Base-by-base conservation (phyloP, 805 yeast species). In the Yamadazyma scolyti region DNA sequence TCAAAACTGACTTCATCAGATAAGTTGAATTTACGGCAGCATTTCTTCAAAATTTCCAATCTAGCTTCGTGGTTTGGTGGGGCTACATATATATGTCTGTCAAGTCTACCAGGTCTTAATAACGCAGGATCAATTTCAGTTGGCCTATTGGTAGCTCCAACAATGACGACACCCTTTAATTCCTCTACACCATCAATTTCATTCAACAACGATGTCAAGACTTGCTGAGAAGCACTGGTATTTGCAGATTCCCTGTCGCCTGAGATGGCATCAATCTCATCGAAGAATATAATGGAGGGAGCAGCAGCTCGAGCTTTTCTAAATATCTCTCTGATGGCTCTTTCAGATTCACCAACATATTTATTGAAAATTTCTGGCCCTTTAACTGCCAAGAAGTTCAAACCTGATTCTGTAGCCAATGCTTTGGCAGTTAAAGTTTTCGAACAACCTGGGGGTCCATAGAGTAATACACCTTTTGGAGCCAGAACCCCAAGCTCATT, bases 361-460 rank as follows among this genome's bases (percentile, higher is more conserved):
- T 93, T 90, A 59, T 87, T 90, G 51, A 90, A 82, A 20, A 90
- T 76, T 56, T 90, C 98, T 0, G 98, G 98, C 1, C 98, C 98
- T 55, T 93, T 93, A 6, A 90, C 96, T 0, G 97, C 96, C 31
- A 90, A 56, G 55, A 90, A 90, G 48, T 90, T 90, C 29, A 90
- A 72, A 0, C 97, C 97, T 2, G 96, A 82, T 58, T 90, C 98
- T 0, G 96, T 84, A 0, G 97, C 97, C 18, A 90, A 61, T 0
- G 97, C 97, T 50, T 90, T 90, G 2, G 97, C 97, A 0, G 95
- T 86, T 39, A 90, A 59, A 0, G 98, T 90, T 49, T 90, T 90
- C 8, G 97, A 89, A 62, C 97, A 90, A 10, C 98, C 98, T 0
- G 98, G 97, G 1, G 99, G 99, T 0, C 99, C 99, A 56, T 93